phyloP scores from a whole-genome alignment of 2,329 filamentous ascomycete genomes.

The Scopulariopsis brevicaulis region DNA sequence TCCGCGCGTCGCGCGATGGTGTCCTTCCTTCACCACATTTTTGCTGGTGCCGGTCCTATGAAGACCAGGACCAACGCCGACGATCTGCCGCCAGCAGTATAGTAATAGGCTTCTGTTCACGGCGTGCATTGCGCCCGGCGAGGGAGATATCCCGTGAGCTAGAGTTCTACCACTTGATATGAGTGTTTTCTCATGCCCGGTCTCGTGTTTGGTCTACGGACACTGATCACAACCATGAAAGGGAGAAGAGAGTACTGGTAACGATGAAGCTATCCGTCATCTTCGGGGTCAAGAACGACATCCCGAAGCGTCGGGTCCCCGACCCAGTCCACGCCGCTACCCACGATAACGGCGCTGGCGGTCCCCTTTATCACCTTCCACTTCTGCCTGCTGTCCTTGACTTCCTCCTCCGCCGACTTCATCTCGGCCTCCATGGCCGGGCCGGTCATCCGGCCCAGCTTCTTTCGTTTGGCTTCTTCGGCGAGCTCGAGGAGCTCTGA shows the following conservation, averaged over 20 bases:
- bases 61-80: background rate
- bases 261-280: slow-evolving; percentile 18
- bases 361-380: slow-evolving; percentile 71
- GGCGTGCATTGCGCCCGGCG: too few species aligned
- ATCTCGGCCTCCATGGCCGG: slow-evolving; percentile 42
- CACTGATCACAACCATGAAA: background rate
- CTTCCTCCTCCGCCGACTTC: slow-evolving; percentile 41
- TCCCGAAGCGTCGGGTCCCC: slow-evolving; percentile 54
- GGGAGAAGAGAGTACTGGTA: background rate
- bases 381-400: slow-evolving; percentile 51
- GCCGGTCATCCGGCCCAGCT: slow-evolving; percentile 41
- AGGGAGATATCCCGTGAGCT: too few species aligned
- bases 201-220: background rate
- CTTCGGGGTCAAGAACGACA: slow-evolving; percentile 60
- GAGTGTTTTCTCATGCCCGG: too few species aligned
- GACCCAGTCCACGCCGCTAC: slow-evolving; percentile 76
- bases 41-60: background rate
- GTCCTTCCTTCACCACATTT: background rate
- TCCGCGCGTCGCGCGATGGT: background rate
- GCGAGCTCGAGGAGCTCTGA: slow-evolving; percentile 52
- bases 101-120: too few species aligned
- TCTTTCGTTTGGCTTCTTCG: slow-evolving; percentile 39
- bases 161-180: too few species aligned
- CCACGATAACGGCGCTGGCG: slow-evolving; percentile 66
- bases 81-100: too few species aligned